Percentiles rank a stretch among this genome's conserved stretches.
phyloP scores from a whole-genome alignment of 2,329 filamentous ascomycete species.

The Fusarium aywerte region DNA sequence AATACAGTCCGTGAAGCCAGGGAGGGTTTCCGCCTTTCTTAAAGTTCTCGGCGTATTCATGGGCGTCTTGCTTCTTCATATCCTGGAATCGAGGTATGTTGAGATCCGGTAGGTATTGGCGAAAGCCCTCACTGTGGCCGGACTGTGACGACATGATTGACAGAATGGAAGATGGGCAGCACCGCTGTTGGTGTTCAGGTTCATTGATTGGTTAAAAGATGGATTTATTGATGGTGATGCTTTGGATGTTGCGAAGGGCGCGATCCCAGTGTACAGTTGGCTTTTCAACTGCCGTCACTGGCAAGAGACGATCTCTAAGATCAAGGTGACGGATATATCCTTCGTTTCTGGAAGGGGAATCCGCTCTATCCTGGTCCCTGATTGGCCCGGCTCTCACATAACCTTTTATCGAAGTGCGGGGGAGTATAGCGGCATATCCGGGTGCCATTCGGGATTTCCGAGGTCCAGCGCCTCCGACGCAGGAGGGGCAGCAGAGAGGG shows the following conservation, averaged over 20 bases:
- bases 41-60: constrained; percentile 71
- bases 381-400: neutral
- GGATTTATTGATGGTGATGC: no score
- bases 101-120: constrained; percentile 9
- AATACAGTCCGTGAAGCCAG: constrained; percentile 72
- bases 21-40: constrained; percentile 69
- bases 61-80: constrained; percentile 70
- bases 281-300: neutral
- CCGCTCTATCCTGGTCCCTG: rapidly evolving
- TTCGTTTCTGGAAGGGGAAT: neutral
- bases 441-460: no score
- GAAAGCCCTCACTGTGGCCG: neutral
- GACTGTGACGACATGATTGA: neutral
- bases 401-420: neutral
- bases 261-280: neutral
- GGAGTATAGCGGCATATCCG: neutral
- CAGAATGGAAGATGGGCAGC: neutral
- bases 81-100: neutral
- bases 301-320: neutral
- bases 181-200: no score
- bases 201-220: no score
- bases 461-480: constrained; percentile 1
- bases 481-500: neutral
- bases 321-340: constrained; percentile 2
- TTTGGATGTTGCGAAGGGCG: no score